A percentile compares a stretch with the other conserved stretches of the same genome.
Evolutionary conservation across 768 basidiomycete genomes (phyloP).

Genomic region (Cyclocybe cylindracea): DNA sequence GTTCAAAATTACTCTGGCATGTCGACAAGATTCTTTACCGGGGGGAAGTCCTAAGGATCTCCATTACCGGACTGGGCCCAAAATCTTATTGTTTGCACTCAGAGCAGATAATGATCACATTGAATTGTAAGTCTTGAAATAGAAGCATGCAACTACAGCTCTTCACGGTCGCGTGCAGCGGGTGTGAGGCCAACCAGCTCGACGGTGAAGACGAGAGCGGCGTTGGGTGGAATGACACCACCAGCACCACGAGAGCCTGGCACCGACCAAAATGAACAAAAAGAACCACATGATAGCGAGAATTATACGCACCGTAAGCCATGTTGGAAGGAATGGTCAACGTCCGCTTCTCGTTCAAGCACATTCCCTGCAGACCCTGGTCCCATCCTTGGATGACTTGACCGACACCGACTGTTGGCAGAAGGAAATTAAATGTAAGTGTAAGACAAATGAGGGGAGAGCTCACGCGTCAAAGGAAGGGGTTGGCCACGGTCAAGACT

Average conservation of each 20-base stretch:
- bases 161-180: slow-evolving; percentile 38
- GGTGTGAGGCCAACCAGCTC: slow-evolving; percentile 72
- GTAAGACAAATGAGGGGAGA: background rate
- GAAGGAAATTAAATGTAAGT: background rate
- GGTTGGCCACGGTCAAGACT: slow-evolving; percentile 76
- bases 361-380: slow-evolving; percentile 81
- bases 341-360: slow-evolving; percentile 83
- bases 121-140: too few species aligned
- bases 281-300: background rate
- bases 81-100: too few species aligned
- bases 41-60: too few species aligned
- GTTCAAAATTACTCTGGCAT: too few species aligned
- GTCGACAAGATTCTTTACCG: too few species aligned
- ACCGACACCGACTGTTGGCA: slow-evolving; percentile 64
- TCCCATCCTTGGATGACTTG: slow-evolving; percentile 91
- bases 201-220: slow-evolving; percentile 84
- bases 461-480: slow-evolving; percentile 75
- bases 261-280: background rate
- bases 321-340: slow-evolving; percentile 80
- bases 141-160: slow-evolving; percentile 41
- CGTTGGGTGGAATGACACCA: slow-evolving; percentile 72
- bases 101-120: too few species aligned
- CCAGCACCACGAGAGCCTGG: slow-evolving; percentile 78
- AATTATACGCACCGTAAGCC: slow-evolving; percentile 73
- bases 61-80: too few species aligned